These are phyloP conservation scores for Russula compacta DNA, from an alignment of 768 basidiomycete species.

Conservation along the genomic window DNA sequence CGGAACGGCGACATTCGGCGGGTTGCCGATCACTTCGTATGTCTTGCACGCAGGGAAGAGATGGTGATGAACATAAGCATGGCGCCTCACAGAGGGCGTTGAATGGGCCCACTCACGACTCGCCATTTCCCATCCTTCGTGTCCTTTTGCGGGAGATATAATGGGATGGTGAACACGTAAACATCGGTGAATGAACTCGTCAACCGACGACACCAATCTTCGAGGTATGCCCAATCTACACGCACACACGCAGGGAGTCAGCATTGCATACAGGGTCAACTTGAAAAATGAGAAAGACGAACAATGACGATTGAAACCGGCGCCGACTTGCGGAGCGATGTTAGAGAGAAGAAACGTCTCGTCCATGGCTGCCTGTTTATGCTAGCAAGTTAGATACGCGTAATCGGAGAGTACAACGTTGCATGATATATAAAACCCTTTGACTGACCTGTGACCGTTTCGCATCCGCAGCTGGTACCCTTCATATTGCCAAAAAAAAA, in stretches of 20 bases:
- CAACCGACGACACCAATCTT: slow-evolving; percentile 89
- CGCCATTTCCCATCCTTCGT: slow-evolving; percentile 84
- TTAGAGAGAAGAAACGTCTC: slow-evolving; percentile 94
- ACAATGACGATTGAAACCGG: slow-evolving; percentile 97
- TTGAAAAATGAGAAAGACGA: slow-evolving; percentile 22
- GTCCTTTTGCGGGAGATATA: slow-evolving; percentile 86
- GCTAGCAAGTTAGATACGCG: not conserved
- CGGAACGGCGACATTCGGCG: slow-evolving; percentile 86
- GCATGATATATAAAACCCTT: not conserved
- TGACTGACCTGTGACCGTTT: slow-evolving; percentile 64
- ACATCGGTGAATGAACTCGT: slow-evolving; percentile 88
- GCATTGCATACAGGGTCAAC: not conserved
- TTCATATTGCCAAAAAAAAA: slow-evolving; percentile 22
- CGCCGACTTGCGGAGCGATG: slow-evolving; percentile 97
- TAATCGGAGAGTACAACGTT: not conserved
- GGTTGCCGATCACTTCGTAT: slow-evolving; percentile 90
- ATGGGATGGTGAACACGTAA: slow-evolving; percentile 93
- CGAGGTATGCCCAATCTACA: slow-evolving; percentile 95
- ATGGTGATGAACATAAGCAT: not conserved
- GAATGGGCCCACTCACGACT: slow-evolving; percentile 51
- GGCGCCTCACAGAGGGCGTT: not conserved
- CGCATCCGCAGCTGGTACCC: slow-evolving; percentile 96
- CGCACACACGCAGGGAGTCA: not conserved
- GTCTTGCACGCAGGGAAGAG: slow-evolving; percentile 38
- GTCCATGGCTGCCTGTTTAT: slow-evolving; percentile 72